A percentile compares a stretch with the other conserved stretches of the same genome.
These are phyloP conservation scores for Cercospora sp. DNA, from an alignment of 2,329 filamentous ascomycete species.

Conservation along the genomic window DNA sequence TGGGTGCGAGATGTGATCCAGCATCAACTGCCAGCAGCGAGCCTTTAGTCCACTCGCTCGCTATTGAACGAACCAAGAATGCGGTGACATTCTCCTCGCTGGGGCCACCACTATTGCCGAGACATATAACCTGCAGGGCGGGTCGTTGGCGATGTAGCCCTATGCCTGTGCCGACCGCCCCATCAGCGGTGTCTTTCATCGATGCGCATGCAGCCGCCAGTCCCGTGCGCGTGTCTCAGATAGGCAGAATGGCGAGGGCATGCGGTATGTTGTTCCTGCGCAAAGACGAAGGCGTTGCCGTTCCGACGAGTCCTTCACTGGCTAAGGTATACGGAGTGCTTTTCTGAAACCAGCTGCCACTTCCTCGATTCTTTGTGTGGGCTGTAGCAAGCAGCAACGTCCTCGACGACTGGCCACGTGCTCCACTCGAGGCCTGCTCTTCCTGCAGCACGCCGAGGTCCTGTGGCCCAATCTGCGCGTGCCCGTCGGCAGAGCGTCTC, in stretches of 20 bases:
- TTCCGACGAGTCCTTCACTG: neutral
- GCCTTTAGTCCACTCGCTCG: slow-evolving; percentile 75
- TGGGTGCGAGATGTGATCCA: slow-evolving; percentile 83
- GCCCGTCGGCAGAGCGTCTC: neutral
- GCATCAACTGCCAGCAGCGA: slow-evolving; percentile 92
- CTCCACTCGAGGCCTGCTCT: slow-evolving; percentile 1
- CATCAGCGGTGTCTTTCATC: slow-evolving; percentile 46
- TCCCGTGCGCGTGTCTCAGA: slow-evolving; percentile 24
- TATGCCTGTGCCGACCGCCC: slow-evolving; percentile 35
- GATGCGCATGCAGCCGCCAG: slow-evolving; percentile 35
- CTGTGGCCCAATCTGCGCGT: slow-evolving; percentile 4
- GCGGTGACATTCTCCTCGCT: slow-evolving; percentile 87
- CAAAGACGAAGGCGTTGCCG: neutral
- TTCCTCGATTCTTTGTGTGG: slow-evolving; percentile 12
- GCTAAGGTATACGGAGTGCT: neutral
- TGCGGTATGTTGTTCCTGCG: slow-evolving; percentile 6
- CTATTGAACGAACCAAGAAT: slow-evolving; percentile 79
- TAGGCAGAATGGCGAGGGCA: slow-evolving; percentile 10
- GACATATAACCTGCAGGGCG: slow-evolving; percentile 51
- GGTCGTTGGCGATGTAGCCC: slow-evolving; percentile 42
- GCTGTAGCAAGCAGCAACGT: slow-evolving; percentile 13
- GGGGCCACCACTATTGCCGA: slow-evolving; percentile 83
- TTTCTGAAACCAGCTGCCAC: slow-evolving; percentile 4
- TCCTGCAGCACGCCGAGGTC: slow-evolving; percentile 9
- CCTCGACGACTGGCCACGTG: slow-evolving; percentile 19